A percentile compares a stretch with the other conserved stretches of the same genome.
Evolutionary conservation across 2,329 filamentous ascomycete genomes (phyloP).

Genomic region (Colletotrichum sp.): DNA sequence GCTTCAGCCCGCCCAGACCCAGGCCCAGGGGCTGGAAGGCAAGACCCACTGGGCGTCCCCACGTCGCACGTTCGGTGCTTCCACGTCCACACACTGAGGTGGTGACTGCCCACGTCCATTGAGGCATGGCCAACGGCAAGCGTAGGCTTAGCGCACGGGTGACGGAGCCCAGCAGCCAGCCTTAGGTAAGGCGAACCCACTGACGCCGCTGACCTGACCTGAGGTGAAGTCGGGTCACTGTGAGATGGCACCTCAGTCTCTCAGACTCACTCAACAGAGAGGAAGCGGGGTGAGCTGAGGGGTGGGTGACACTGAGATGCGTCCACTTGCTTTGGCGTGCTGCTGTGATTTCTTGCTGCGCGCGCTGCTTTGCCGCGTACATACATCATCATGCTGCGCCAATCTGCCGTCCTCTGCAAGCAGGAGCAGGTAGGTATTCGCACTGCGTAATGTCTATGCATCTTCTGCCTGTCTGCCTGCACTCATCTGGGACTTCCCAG

Average conservation of each 20-base stretch:
- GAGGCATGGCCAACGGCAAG: neutral
- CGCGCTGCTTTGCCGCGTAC: neutral
- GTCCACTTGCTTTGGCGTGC: neutral
- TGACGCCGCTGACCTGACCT: neutral
- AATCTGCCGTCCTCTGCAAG: neutral
- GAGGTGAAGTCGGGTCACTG: neutral
- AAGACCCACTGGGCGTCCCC: neutral
- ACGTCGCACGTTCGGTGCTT: neutral
- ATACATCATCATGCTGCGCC: neutral
- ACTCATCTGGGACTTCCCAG: neutral
- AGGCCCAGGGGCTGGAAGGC: neutral
- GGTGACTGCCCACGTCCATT: neutral
- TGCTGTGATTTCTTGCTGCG: neutral
- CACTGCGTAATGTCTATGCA: neutral
- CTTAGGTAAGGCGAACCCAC: constrained; percentile 6
- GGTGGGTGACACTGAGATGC: constrained; percentile 1
- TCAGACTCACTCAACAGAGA: neutral
- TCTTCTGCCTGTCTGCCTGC: neutral
- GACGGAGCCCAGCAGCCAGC: neutral
- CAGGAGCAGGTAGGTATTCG: neutral
- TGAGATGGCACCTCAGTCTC: neutral
- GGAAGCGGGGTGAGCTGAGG: neutral
- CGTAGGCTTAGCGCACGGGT: neutral
- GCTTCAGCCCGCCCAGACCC: neutral
- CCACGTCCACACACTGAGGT: neutral